Conservation (phyloP, 2,329 filamentous ascomycete species). For the Bretziella fagacearum region DNA sequence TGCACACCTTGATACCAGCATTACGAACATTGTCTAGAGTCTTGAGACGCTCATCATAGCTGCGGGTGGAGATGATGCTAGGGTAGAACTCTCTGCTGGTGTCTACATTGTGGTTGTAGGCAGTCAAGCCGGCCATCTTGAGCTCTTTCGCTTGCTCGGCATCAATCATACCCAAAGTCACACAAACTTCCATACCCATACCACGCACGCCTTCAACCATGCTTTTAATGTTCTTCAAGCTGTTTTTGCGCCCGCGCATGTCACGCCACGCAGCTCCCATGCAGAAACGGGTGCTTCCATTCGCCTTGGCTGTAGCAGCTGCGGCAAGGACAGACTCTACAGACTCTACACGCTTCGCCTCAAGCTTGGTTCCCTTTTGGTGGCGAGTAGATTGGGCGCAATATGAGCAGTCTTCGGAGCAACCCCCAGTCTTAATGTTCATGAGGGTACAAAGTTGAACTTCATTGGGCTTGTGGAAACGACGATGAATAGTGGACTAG, state of each 20-base stretch:
- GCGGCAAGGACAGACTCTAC: slow-evolving; percentile 69
- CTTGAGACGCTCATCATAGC: slow-evolving; percentile 70
- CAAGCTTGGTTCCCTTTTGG: slow-evolving; percentile 56
- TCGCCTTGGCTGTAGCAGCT: slow-evolving; percentile 59
- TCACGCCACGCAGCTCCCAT: slow-evolving; percentile 92
- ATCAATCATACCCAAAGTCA: slow-evolving; percentile 91
- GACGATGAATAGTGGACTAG: slow-evolving; percentile 60
- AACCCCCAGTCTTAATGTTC: slow-evolving; percentile 93
- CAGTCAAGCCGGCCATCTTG: slow-evolving; percentile 68
- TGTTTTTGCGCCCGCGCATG: slow-evolving; percentile 79
- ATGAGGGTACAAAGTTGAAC: slow-evolving; percentile 89
- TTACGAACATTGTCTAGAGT: slow-evolving; percentile 68
- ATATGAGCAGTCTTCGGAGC: slow-evolving; percentile 85
- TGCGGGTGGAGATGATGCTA: slow-evolving; percentile 66
- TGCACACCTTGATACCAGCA: slow-evolving; percentile 80
- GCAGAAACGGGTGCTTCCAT: slow-evolving; percentile 81
- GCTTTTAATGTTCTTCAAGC: slow-evolving; percentile 63
- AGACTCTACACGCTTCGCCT: slow-evolving; percentile 60
- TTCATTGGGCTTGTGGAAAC: slow-evolving; percentile 67
- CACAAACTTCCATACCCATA: slow-evolving; percentile 79
- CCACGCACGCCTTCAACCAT: slow-evolving; percentile 71
- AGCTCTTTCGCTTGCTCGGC: slow-evolving; percentile 62
- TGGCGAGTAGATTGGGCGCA: slow-evolving; percentile 78
- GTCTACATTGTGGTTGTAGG: slow-evolving; percentile 91
- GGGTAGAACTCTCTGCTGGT: slow-evolving; percentile 83